Evolutionary conservation across 192 early-diverging fungal species (phyloP), one percentile per base, ranked within the genome.

Genomic region (Radiomyces spectabilis): DNA sequence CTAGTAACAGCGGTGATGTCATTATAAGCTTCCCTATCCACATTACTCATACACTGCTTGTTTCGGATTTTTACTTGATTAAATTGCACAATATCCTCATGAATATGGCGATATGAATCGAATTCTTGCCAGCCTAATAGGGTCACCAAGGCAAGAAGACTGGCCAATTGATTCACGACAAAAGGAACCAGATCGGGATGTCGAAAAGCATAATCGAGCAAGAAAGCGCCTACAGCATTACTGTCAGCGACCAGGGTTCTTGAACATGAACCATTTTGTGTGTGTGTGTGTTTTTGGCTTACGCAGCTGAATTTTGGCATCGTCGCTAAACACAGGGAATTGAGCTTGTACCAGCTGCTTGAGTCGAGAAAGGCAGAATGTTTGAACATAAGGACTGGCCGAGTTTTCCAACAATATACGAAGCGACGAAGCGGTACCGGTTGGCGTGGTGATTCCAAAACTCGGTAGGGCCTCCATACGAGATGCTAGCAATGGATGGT

Each of bases 121-220:
- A 71, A 51, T 40, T 89, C 87, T 27, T 85, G 72, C 86, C 87
- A 89, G 27, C 83, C 84, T n/a, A 86, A 49, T 50, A 83, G 84
- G 18, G 83, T 83, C 21, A 89, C 65, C 37, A 80, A 43, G 1
- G 82, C 72, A 59, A 86, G 78, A 2, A 89, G 63, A 54, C 80
- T 67, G 4, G 78, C 74, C 27, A 85, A 62, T 45, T 70, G 69
- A 27, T 70, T 71, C 31, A 80, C 73, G 41, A 86, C 72, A 61
- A 80, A 85, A 12, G 66, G 63, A 29, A 72, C 72, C 61, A 71
- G 50, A 53, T 79, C 64, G n/a, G 77, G 80, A 42, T 77, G 68
- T n/a, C 66, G 55, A 53, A 69, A 78, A 30, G 75, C 67, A 55
- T 82, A 80, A 35, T 71, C 68, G 35, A 88, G 59, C 18, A 86